Base-by-base conservation (phyloP, 768 basidiomycete genomes). In the Sporobolomyces phaffii region DNA sequence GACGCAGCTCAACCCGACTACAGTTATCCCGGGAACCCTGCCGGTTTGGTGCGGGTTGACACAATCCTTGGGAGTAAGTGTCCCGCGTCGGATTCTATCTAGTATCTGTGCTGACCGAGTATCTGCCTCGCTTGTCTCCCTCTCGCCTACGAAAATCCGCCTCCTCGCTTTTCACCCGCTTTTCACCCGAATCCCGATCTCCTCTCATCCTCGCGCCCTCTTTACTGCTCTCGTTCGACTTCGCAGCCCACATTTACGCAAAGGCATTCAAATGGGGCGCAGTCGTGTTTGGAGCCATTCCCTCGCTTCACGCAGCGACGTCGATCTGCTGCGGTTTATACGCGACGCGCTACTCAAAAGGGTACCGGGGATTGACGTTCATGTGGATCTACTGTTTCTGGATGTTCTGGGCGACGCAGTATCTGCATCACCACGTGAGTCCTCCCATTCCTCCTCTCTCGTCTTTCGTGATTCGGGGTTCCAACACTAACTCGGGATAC, bases 281-380 rank as follows among this genome's bases (percentile, higher is more conserved):
- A 3, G 69, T 71, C 53, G 69, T 71, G 9, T 71, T 71, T 31
- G 69, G 69, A 26, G 69, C 69, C 8, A 64, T 71, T 36, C 69
- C 69, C 15, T 66, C 65, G 3, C 65, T 71, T 0, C 67, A 71
- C 62, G 69, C 69, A 15, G 69, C 69, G 28, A 71, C 69, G 3
- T 45, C 62, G 26, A 53, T 71, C 26, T 71, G 69, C 59, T 60
- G 62, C 36, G 52, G 57, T 17, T 38, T 71, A 1, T 71, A 44
- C 52, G 62, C 66, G 28, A 45, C 47, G n/a, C 57, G 69, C 3
- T 71, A 71, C 62, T 60, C 48, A 13, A 66, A 57, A 24, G 48
- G 53, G 1, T 71, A 66, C 49, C 31, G 62, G 2, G 69, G 69
- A 0, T 31, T 71, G 26, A 41, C 40, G 17, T 71, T 71, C 44